A percentile compares a stretch with the other conserved stretches of the same genome.
These are phyloP conservation scores for Cordyceps fumosorosea DNA, from an alignment of 2,329 filamentous ascomycete species.

Conservation along the genomic window DNA sequence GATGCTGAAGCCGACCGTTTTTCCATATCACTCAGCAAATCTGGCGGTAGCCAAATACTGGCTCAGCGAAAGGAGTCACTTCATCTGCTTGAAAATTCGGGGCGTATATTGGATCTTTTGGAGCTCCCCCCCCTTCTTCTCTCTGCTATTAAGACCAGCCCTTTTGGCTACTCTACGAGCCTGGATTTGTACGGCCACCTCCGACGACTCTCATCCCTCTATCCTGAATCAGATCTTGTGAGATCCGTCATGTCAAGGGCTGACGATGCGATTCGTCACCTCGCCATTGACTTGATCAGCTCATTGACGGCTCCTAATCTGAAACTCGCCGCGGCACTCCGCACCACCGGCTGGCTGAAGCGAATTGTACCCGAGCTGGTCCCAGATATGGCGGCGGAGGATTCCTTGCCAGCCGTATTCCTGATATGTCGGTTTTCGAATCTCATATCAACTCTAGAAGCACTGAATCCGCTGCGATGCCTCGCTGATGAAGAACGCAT, in stretches of 20 bases:
- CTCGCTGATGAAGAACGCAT: slow-evolving; percentile 79
- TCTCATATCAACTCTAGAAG: slow-evolving; percentile 70
- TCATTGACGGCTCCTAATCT: slow-evolving; percentile 71
- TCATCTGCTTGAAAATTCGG: slow-evolving; percentile 77
- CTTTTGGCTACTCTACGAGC: slow-evolving; percentile 78
- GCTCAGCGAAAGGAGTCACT: slow-evolving; percentile 71
- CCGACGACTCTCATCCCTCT: slow-evolving; percentile 73
- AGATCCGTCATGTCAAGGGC: slow-evolving; percentile 68
- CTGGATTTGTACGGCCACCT: slow-evolving; percentile 93
- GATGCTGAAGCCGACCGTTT: slow-evolving; percentile 75
- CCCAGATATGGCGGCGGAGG: slow-evolving; percentile 39
- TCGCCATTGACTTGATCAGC: slow-evolving; percentile 76
- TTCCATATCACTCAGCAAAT: slow-evolving; percentile 74
- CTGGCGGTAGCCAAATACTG: slow-evolving; percentile 61
- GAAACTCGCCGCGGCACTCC: slow-evolving; percentile 83
- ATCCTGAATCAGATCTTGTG: slow-evolving; percentile 72
- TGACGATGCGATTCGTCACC: slow-evolving; percentile 79
- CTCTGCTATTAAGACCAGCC: slow-evolving; percentile 61
- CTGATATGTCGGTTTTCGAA: slow-evolving; percentile 79
- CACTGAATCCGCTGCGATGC: slow-evolving; percentile 76
- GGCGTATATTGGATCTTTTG: slow-evolving; percentile 82
- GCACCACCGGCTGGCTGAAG: slow-evolving; percentile 85
- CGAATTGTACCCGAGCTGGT: slow-evolving; percentile 74
- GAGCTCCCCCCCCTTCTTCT: slow-evolving; percentile 82
- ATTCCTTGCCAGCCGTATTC: slow-evolving; percentile 74